Base-by-base conservation (phyloP, 2,329 filamentous ascomycete genomes). In the Fusarium poae region DNA sequence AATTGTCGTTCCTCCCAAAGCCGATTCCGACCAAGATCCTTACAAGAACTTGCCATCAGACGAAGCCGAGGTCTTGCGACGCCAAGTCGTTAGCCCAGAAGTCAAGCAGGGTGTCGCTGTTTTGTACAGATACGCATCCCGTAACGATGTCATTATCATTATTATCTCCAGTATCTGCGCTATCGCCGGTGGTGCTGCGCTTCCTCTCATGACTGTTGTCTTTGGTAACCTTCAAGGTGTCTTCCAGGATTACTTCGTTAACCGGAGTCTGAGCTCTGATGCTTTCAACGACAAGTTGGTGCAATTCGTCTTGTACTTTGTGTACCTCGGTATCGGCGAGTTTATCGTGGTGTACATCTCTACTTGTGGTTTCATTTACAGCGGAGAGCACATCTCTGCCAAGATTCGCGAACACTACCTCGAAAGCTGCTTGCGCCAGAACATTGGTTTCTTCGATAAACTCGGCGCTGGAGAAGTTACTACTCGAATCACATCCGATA, bases 371-470 rank as follows among this genome's bases (percentile, higher is more conserved):
- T 97, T 97, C 81, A 97, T 97, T 72, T 97, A 93, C 75, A 90
- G 89, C 1, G 92, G 92, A 58, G 92, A 95, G 78, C 90, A 93
- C 75, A 89, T 94, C 75, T 89, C 89, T 60, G 87, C 88, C 66
- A 92, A 93, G 81, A 92, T 94, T 72, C 89, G 94, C 61, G 88
- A 92, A 76, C 86, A 92, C 71, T 98, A 98, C 74, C 86, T 99
- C 9, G 86, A 90, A 72, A 93, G 92, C 67, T 94, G 94, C 75
- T 83, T 97, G 82, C 88, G 89, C 64, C 94, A 97, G 77, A 97
- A 97, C 77, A 95, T 97, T 77, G 94, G 89, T 45, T 97, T 93
- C 79, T 97, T 97, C 79, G 96, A 98, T 79, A 96, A 96, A 75
- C 86, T 97, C 16, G 95, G 94, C 52, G 92, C 94, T 34, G 94